Percentiles rank a stretch among this genome's conserved stretches.
These are phyloP conservation scores for Nepenthes gracilis DNA, from an alignment of 148 eudicot species.

Conservation along the genomic window DNA sequence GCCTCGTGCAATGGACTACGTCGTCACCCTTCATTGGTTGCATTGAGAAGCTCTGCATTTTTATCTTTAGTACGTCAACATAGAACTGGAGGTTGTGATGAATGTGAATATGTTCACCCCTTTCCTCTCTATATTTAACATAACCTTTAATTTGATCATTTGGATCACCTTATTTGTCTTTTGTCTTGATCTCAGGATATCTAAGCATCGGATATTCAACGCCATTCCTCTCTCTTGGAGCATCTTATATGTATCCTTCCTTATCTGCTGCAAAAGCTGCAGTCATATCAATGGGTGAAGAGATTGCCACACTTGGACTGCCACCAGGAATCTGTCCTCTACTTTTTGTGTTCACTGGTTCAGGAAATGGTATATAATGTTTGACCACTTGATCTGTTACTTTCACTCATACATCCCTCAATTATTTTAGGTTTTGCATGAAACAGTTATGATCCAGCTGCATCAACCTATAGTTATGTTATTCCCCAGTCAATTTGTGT, in stretches of 20 bases:
- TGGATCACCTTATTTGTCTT: conserved; percentile 3
- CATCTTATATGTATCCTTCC: conserved; percentile 95
- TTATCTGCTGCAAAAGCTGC: conserved; percentile 97
- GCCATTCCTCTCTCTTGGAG: conserved; percentile 83
- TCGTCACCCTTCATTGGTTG: background rate
- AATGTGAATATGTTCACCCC: background rate
- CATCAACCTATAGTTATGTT: too few species aligned
- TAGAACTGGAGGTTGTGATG: background rate
- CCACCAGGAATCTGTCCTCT: conserved; percentile 86
- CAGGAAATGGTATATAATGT: conserved; percentile 73
- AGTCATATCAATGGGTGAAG: conserved; percentile 91
- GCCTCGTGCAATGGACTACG: background rate
- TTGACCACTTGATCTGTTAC: too few species aligned
- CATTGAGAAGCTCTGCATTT: background rate
- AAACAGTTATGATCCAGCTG: too few species aligned
- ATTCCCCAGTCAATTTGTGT: too few species aligned
- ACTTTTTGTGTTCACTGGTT: conserved; percentile 90
- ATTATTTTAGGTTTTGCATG: too few species aligned
- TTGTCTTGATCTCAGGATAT: conserved; percentile 48
- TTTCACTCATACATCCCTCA: too few species aligned
- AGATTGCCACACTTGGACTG: conserved; percentile 76
- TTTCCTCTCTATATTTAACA: background rate
- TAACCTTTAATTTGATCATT: background rate
- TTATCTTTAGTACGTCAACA: background rate
- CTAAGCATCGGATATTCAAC: conserved; percentile 88